Base-by-base conservation (phyloP, 2,329 filamentous ascomycete genomes). In the Cladophialophora psammophila region DNA sequence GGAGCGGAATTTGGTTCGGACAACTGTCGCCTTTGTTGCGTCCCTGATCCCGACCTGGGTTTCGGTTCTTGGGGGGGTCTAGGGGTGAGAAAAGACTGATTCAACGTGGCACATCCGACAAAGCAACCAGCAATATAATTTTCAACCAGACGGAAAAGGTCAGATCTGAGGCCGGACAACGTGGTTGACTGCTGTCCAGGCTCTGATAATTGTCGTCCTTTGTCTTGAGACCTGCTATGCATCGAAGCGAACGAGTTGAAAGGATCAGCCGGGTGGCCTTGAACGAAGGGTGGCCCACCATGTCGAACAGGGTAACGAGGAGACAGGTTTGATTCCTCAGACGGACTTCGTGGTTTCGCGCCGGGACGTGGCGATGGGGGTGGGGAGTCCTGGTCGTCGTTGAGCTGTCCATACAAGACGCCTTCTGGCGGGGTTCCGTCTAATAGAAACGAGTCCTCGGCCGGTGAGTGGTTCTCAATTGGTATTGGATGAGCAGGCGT, bases 81-180 rank as follows among this genome's bases (percentile, higher is more conserved):
- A 54, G 81, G 78, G 0, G 85, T 85, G 42, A 85, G 81, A 75
- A 97, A 97, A 0, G 93, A 94, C 13, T 82, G 83, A 76, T 95
- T 96, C n/a, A 97, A 79, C 69, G 86, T 89, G 60, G 90, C 85
- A 71, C 88, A 88, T 0, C 89, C 88, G 63, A 86, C 85, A 73
- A 96, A 91, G 72, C 86, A 90, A 20, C 80, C 78, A 58, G 88
- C 80, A 48, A 97, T 85, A 74, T 95, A 94, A 68, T 93, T 90
- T 78, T 96, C 92, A 13, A 97, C 76, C 5, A 85, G 84, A 67
- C 87, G 89, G 77, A 97, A 97, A 10, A 94, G 87, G 42, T 69
- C 67, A 34, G 56, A 53, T 36, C 36, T 63, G n/a, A 36, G 35
- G 5, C 56, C 61, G 10, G 50, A 34, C 15, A 5, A 18, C 10